Evolutionary conservation across 495 filamentous ascomycete genomes (phyloP), one percentile per base, ranked within the genome.

Genomic region (Astrothelium subdiscretum): DNA sequence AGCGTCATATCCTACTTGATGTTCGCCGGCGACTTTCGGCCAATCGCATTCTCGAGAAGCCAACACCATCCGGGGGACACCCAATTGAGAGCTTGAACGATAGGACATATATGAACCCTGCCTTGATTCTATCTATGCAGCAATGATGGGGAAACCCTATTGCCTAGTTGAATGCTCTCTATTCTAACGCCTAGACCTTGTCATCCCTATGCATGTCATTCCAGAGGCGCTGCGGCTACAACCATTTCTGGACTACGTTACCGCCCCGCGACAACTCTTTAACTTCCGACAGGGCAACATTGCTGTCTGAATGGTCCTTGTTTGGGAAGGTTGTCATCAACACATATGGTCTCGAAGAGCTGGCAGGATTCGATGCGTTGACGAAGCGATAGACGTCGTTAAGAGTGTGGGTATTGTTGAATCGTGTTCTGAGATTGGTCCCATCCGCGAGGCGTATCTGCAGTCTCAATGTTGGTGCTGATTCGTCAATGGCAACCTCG

Each of bases 271-370:
- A 95, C 76, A 95, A 92, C 60, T 95, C 91, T 0, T 84, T 68
- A 73, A 95, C 76, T 35, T 95, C 90, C 1, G 87, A 89, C 42
- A 97, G 72, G 4, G 81, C 83, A 62, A 75, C 75, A 1, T 67
- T 73, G 71, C 86, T 84, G 63, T 98, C 91, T 22, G 77, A 87
- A 59, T 97, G 81, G 67, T 97, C 92, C 75, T 91, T 96, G 74
- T 86, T 96, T 2, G 95, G 94, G 73, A 97, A 97, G 0, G 95
- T 97, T 1, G 94, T 98, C 71, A 95, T 92, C 60, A 98, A 72
- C 8, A 88, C 86, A 81, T 90, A 98, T 12, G 77, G 67, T 22
- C 92, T 81, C 44, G 73, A 69, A 58, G 76, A 78, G 62, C 83
- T 80, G 12, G 75, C 76, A 0, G 86, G 74, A 48, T 80, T 89